Evolutionary conservation across 345 rosid species (phyloP).

Genomic region (Aquilaria sinensis): DNA sequence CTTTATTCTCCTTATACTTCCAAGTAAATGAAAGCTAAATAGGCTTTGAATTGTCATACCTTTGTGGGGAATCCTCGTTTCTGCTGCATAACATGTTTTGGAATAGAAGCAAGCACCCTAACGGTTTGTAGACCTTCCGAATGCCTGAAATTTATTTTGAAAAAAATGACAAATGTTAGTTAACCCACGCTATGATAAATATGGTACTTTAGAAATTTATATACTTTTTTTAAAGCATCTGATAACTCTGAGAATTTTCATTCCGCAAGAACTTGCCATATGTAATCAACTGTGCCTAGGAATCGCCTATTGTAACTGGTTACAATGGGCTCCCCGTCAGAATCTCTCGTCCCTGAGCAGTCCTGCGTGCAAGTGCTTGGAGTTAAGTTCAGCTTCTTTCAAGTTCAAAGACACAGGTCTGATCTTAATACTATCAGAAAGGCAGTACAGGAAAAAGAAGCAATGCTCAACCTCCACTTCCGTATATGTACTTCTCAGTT

Average conservation of each 20-base stretch:
- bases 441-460: constrained; percentile 4
- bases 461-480: constrained; percentile 64
- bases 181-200: not conserved
- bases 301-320: constrained; percentile 89
- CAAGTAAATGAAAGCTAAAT: not conserved
- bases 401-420: constrained; percentile 22
- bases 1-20: too few relatives aligned
- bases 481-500: constrained; percentile 76
- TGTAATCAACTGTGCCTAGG: constrained; percentile 92
- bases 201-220: too few relatives aligned
- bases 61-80: constrained; percentile 90
- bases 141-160: constrained; percentile 37
- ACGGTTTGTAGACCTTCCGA: constrained; percentile 84
- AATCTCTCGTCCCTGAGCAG: constrained; percentile 58
- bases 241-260: not conserved
- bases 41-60: constrained; percentile 27
- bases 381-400: constrained; percentile 35
- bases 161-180: not conserved
- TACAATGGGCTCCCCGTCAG: constrained; percentile 71
- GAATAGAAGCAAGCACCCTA: constrained; percentile 85
- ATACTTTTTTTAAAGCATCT: too few relatives aligned
- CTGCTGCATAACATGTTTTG: constrained; percentile 86
- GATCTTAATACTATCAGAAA: constrained; percentile 1
- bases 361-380: constrained; percentile 49
- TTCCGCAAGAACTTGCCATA: constrained; percentile 44